A percentile compares a stretch with the other conserved stretches of the same genome.
These are phyloP conservation scores for Suillus cothurnatus DNA, from an alignment of 768 basidiomycete species.

Conservation along the genomic window DNA sequence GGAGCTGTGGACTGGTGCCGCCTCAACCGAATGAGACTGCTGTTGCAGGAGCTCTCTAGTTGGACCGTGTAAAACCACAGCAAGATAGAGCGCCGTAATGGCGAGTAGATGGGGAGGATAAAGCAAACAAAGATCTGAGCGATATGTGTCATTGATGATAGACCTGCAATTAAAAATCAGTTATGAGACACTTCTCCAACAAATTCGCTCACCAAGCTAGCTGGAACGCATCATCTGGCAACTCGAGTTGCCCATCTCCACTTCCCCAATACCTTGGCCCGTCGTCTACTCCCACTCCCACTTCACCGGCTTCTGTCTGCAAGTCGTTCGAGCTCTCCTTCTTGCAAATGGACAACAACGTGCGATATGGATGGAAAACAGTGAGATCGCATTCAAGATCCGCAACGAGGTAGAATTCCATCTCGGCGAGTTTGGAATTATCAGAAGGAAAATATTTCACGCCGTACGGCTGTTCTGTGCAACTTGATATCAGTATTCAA, in stretches of 20 bases:
- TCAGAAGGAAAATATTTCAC: conserved; percentile 84
- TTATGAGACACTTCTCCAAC: background rate
- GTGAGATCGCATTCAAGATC: conserved; percentile 95
- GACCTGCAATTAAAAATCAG: conserved; percentile 56
- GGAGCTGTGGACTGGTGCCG: conserved; percentile 34
- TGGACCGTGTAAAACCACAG: conserved; percentile 71
- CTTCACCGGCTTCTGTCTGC: conserved; percentile 56
- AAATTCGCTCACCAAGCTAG: conserved; percentile 75
- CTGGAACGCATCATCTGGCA: conserved; percentile 78
- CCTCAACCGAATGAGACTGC: conserved; percentile 32
- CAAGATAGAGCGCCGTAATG: conserved; percentile 88
- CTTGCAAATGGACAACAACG: conserved; percentile 76
- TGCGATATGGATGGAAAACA: conserved; percentile 94
- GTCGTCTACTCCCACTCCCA: conserved; percentile 58
- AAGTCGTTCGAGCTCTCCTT: conserved; percentile 46
- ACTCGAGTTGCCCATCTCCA: conserved; percentile 75
- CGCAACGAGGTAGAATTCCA: conserved; percentile 98
- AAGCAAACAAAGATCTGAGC: conserved; percentile 90
- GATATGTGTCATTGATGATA: conserved; percentile 94
- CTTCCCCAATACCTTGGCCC: conserved; percentile 75
- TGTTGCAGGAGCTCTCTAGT: conserved; percentile 48
- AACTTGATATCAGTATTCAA: background rate
- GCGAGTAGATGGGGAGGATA: conserved; percentile 96
- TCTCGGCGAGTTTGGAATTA: conserved; percentile 92
- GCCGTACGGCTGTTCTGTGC: conserved; percentile 63